Base-by-base conservation (phyloP, 176 grass and related monocot species). In the Oryza glaberrima region DNA sequence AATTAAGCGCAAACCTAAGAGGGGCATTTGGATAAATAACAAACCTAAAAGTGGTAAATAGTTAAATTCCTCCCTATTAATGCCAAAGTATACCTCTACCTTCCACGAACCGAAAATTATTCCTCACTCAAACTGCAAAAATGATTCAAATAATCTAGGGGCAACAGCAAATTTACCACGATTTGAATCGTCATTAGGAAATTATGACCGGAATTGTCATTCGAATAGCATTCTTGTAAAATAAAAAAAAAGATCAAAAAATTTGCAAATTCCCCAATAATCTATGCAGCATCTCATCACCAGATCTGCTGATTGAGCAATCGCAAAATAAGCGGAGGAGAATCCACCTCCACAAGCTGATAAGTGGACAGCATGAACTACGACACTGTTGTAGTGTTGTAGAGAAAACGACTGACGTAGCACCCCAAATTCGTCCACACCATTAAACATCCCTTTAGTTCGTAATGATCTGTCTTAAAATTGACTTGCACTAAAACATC, bases 301-400 rank as follows among this genome's bases (percentile, higher is more conserved):
- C 58, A 63, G 2, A 7, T 63, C n/a, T 63, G 58, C n/a, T 63
- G 20, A 63, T 63, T 63, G 58, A 63, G 58, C 58, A 65, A 47
- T 48, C 64, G 38, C 14, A 65, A 65, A 47, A 75, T 10, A 9
- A 75, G 58, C 17, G 4, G 78, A 60, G 30, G 25, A 3, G 20
- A 52, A 65, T 88, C 51, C 51, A 14, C 9, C 86, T 41, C 82
- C 82, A 84, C 74, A 70, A 70, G 6, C 47, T n/a, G 54, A 44
- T 34, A 34, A 19, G 65, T 70, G 77, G 77, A 89, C 30, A 22
- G 38, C 36, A 80, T 68, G 30, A 77, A 1, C 52, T 56, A 19
- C 71, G 2, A 16, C 7, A 22, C 32, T 65, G 3, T 34, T 81
- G 28, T 58, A n/a, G 54, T 58, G 54, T 58, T 58, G 54, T 54